These are phyloP conservation scores for Pinus albicaulis DNA, from an alignment of 75 land plant genomes.

Conservation along the genomic window DNA sequence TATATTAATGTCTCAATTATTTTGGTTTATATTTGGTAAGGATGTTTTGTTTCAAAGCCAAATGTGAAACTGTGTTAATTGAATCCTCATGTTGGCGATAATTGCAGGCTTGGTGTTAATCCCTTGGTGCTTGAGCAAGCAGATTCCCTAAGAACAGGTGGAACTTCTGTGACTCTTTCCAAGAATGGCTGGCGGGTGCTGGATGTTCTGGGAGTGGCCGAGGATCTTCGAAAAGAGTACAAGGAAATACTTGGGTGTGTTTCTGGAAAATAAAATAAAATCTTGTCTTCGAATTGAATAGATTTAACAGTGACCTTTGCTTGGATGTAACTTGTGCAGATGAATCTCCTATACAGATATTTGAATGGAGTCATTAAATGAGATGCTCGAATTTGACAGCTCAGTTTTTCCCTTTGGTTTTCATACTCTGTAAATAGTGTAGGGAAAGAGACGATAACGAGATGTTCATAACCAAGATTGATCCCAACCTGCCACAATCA, in stretches of 20 bases:
- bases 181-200: constrained; percentile 83
- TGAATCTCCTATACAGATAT: not conserved
- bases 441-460: too few species aligned
- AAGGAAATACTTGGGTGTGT: constrained; percentile 59
- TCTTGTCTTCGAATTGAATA: not conserved
- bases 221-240: constrained; percentile 47
- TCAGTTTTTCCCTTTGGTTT: too few species aligned
- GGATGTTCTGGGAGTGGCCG: constrained; percentile 72
- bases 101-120: constrained; percentile 59
- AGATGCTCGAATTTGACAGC: too few species aligned
- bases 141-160: constrained; percentile 61
- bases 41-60: not conserved
- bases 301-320: not conserved
- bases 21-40: not conserved
- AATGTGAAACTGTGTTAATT: not conserved
- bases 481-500: too few species aligned
- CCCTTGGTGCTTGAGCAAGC: constrained; percentile 77
- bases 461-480: too few species aligned
- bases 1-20: not conserved
- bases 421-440: too few species aligned
- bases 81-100: not conserved
- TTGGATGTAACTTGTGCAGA: not conserved
- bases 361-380: not conserved
- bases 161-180: constrained; percentile 76
- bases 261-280: not conserved